These are phyloP conservation scores for Ogataea paradorogensis DNA, from an alignment of 805 yeast genomes.

Conservation along the genomic window DNA sequence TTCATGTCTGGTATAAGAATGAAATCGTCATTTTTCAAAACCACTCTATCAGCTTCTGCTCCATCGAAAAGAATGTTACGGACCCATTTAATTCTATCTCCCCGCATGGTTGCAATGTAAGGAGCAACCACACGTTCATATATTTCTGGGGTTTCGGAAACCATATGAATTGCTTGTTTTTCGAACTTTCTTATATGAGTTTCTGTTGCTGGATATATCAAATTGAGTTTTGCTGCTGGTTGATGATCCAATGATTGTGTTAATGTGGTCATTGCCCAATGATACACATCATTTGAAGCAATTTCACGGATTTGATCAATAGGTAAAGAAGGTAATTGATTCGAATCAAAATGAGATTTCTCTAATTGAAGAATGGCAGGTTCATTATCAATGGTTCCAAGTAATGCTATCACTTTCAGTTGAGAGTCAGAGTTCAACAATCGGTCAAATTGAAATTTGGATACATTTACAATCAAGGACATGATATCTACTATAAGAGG, in stretches of 20 bases:
- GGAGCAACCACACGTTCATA: constrained; percentile 65
- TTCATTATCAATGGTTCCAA: constrained; percentile 62
- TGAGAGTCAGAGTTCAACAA: constrained; percentile 61
- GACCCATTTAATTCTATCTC: constrained; percentile 86
- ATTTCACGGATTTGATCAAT: constrained; percentile 34
- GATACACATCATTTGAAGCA: constrained; percentile 78
- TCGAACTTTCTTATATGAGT: constrained; percentile 77
- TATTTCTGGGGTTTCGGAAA: constrained; percentile 78
- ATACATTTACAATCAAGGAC: constrained; percentile 30
- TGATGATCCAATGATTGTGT: constrained; percentile 41
- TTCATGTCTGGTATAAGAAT: constrained; percentile 91
- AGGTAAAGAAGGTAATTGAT: constrained; percentile 19
- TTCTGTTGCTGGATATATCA: constrained; percentile 87
- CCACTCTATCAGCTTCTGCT: constrained; percentile 80
- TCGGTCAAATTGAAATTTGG: constrained; percentile 43
- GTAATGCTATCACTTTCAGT: constrained; percentile 58
- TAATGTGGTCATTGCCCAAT: constrained; percentile 67
- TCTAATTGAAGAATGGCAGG: constrained; percentile 73
- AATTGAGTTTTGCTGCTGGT: constrained; percentile 68
- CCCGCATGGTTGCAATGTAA: constrained; percentile 71
- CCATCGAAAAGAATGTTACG: constrained; percentile 76
- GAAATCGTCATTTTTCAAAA: constrained; percentile 65
- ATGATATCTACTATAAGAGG: neutral
- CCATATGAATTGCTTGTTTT: constrained; percentile 55
- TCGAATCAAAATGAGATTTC: constrained; percentile 59